Evolutionary conservation across 257 asterid genomes (phyloP).

Genomic region (Forsythia suspensa): DNA sequence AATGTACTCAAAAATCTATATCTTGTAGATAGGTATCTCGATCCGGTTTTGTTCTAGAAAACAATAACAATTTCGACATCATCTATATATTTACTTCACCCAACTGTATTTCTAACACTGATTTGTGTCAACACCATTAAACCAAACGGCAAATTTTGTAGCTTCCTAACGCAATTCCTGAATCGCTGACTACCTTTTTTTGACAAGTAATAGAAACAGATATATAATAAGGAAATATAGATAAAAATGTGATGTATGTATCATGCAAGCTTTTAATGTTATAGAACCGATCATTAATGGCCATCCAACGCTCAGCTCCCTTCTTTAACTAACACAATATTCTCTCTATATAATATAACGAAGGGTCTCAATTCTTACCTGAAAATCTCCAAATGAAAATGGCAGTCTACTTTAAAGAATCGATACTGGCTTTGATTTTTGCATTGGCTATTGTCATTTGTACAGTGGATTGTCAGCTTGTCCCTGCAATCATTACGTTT

Average conservation of each 20-base stretch:
- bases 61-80: neutral
- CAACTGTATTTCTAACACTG: neutral
- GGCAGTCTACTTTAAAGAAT: conserved; percentile 1
- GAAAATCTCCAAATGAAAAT: neutral
- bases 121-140: conserved; percentile 4
- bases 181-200: conserved; percentile 33
- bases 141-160: conserved; percentile 27
- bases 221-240: neutral
- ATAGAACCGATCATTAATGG: conserved; percentile 47
- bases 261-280: conserved; percentile 35
- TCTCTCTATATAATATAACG: neutral
- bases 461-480: conserved; percentile 52
- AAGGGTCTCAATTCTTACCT: neutral
- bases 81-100: neutral
- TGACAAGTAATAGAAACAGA: neutral
- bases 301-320: conserved; percentile 51
- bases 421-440: conserved; percentile 13
- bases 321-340: conserved; percentile 24
- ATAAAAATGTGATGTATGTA: neutral
- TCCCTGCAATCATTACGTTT: conserved; percentile 78
- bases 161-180: conserved; percentile 23
- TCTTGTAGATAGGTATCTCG: no score
- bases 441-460: conserved; percentile 33
- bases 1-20: no score
- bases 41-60: neutral